These are phyloP conservation scores for Zasmidium cellare DNA, from an alignment of 2,329 filamentous ascomycete genomes.

Conservation along the genomic window DNA sequence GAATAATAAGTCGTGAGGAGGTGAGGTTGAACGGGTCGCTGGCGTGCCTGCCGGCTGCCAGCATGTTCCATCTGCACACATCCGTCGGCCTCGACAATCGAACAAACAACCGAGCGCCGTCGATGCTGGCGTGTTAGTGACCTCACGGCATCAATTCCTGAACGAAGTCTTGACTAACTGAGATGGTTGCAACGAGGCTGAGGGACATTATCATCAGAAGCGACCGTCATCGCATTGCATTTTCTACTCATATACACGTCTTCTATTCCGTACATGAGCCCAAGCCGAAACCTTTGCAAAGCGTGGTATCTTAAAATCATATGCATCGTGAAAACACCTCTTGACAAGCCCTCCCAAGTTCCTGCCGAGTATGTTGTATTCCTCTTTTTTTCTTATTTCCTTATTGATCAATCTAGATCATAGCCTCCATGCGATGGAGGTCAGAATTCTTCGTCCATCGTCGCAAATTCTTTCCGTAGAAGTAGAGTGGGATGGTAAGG, in stretches of 20 bases:
- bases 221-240: neutral
- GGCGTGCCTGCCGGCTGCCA: neutral
- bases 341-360: neutral
- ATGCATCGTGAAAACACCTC: neutral
- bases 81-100: too few relatives aligned
- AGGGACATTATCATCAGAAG: neutral
- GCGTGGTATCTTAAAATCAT: neutral
- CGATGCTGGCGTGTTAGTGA: too few relatives aligned
- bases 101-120: too few relatives aligned
- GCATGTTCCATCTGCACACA: neutral
- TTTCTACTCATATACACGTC: neutral
- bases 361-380: neutral
- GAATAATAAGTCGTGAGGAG: neutral
- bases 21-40: neutral
- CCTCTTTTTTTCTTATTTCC: neutral
- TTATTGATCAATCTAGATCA: conserved; percentile 23
- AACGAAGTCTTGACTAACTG: too few relatives aligned
- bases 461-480: conserved; percentile 43
- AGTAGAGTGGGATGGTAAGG: conserved; percentile 43
- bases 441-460: conserved; percentile 39
- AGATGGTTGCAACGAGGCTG: too few relatives aligned
- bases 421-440: conserved; percentile 39
- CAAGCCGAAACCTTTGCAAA: neutral
- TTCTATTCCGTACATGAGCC: neutral
- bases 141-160: too few relatives aligned